A percentile compares a stretch with the other conserved stretches of the same genome.
Evolutionary conservation across 345 rosid genomes (phyloP).

Genomic region (Adansonia digitata): DNA sequence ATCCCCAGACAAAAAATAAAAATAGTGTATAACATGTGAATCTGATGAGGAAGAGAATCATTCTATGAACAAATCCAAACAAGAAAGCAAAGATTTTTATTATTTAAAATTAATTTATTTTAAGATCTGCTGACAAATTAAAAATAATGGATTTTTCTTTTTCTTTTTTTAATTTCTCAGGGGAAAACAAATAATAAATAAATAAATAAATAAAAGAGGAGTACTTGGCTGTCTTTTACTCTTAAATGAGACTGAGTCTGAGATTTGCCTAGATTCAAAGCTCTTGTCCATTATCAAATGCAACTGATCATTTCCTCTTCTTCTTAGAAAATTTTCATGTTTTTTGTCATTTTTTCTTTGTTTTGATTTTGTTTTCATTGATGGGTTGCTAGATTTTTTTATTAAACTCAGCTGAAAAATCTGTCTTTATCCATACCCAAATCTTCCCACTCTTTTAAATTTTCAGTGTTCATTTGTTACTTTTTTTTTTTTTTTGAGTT

Average conservation of each 20-base stretch:
- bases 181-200: background rate
- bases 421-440: background rate
- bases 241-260: background rate
- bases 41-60: background rate
- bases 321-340: background rate
- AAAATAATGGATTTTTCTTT: background rate
- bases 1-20: background rate
- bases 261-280: background rate
- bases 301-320: conserved; percentile 6
- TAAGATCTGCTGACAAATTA: background rate
- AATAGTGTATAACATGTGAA: background rate
- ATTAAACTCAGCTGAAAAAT: conserved; percentile 22
- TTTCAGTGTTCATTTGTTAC: background rate
- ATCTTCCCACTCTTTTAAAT: background rate
- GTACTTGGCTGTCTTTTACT: background rate
- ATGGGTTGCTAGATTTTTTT: conserved; percentile 27
- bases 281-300: conserved; percentile 15
- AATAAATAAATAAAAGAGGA: background rate
- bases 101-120: background rate
- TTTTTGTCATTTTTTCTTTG: background rate
- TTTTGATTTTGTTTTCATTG: background rate
- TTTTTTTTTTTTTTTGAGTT: too few relatives aligned
- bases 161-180: background rate
- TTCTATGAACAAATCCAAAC: background rate
- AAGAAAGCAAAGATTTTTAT: background rate